Conservation (phyloP, 208 protist species). For the Leishmania arabica region DNA sequence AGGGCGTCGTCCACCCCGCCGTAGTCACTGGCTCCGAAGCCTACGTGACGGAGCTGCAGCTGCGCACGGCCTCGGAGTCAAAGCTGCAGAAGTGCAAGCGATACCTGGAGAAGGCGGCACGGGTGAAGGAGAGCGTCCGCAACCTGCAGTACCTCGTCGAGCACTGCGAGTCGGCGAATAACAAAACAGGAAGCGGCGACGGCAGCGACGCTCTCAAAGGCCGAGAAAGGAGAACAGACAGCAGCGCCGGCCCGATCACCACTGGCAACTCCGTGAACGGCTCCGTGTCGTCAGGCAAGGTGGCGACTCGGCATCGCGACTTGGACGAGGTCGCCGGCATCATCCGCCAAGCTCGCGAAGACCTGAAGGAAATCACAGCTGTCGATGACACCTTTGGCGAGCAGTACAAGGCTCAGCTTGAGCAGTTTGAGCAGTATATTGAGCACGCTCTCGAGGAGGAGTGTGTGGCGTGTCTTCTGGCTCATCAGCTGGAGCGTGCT, state of each 20-base stretch:
- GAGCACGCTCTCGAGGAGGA: conserved; percentile 63
- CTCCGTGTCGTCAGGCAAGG: background rate
- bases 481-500: conserved; percentile 47
- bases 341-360: conserved; percentile 38
- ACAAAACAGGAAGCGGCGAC: background rate
- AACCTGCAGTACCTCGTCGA: conserved; percentile 52
- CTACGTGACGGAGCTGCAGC: conserved; percentile 40
- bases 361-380: conserved; percentile 49
- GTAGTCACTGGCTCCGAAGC: conserved; percentile 8
- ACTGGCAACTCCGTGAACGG: background rate
- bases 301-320: conserved; percentile 17
- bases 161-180: conserved; percentile 25
- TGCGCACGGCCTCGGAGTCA: conserved; percentile 38
- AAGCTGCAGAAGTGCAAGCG: conserved; percentile 56
- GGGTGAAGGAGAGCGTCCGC: conserved; percentile 49
- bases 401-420: conserved; percentile 50
- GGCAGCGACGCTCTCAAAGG: background rate
- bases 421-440: conserved; percentile 60
- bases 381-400: conserved; percentile 67
- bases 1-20: conserved; percentile 39
- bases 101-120: conserved; percentile 46
- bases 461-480: conserved; percentile 47
- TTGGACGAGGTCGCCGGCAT: conserved; percentile 25
- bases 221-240: background rate
- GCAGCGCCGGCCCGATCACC: background rate